Conservation (phyloP, 257 asterid genomes). For the Capsicum chinense region DNA sequence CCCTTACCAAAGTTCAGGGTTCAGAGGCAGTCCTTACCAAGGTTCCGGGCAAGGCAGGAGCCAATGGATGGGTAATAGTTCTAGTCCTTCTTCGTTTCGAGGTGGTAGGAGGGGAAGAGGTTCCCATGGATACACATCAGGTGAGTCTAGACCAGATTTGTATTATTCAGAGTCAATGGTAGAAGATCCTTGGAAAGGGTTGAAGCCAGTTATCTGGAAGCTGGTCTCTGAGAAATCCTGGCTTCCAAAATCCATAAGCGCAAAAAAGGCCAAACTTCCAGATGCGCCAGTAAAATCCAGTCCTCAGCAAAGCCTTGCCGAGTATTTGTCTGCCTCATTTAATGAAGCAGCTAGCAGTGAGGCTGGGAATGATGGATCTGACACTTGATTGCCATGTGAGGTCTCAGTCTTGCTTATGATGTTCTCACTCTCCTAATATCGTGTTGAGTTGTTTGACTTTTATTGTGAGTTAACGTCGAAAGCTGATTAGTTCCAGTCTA, state of each 20-base stretch:
- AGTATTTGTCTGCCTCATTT: constrained; percentile 73
- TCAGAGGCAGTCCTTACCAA: constrained; percentile 51
- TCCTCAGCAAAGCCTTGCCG: constrained; percentile 74
- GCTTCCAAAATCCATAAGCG: constrained; percentile 56
- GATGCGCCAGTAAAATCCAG: constrained; percentile 40
- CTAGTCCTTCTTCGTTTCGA: not conserved
- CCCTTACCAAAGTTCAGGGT: constrained; percentile 40
- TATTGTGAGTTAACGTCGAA: not conserved
- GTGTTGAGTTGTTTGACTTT: not conserved
- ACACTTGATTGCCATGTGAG: constrained; percentile 33
- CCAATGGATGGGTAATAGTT: constrained; percentile 38
- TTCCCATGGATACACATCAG: constrained; percentile 19
- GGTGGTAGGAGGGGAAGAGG: constrained; percentile 27
- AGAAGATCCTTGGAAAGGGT: constrained; percentile 77
- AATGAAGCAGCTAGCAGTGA: constrained; percentile 44
- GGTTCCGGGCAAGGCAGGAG: constrained; percentile 56
- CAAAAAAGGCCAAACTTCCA: constrained; percentile 63
- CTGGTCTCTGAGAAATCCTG: constrained; percentile 43
- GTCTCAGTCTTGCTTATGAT: constrained; percentile 3
- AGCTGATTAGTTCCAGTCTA: not conserved
- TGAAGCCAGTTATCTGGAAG: constrained; percentile 67
- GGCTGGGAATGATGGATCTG: constrained; percentile 37
- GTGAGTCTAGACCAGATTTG: constrained; percentile 24
- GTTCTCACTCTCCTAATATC: constrained; percentile 21
- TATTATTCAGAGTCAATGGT: constrained; percentile 74